These are phyloP conservation scores for Xylaria longipes DNA, from an alignment of 495 filamentous ascomycete genomes.

Conservation along the genomic window DNA sequence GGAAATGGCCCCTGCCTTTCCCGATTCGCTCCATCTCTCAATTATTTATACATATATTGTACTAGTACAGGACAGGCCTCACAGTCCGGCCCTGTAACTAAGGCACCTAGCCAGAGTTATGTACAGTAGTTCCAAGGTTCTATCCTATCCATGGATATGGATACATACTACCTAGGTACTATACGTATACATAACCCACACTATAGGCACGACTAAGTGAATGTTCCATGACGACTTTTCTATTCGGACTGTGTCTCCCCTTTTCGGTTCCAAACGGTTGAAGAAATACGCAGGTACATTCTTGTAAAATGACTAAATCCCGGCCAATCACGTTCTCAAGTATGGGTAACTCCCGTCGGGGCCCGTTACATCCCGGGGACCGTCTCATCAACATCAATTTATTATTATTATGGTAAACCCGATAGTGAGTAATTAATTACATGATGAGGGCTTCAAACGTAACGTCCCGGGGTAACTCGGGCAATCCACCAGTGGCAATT, in stretches of 20 bases:
- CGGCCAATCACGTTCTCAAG: constrained; percentile 4
- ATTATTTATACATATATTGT: background rate
- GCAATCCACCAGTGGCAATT: background rate
- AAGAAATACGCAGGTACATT: background rate
- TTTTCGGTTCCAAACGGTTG: background rate
- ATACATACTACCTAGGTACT: too few relatives aligned
- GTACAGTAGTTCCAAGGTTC: too few relatives aligned
- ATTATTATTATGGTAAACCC: background rate
- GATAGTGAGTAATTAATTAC: constrained; percentile 1
- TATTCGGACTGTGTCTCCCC: background rate
- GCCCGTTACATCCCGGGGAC: background rate
- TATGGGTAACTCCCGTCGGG: background rate
- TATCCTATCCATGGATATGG: too few relatives aligned
- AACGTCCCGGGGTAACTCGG: too few relatives aligned
- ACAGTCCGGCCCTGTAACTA: background rate
- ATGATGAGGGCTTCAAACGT: background rate
- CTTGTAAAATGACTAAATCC: background rate
- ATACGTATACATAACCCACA: too few relatives aligned
- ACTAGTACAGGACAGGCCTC: background rate
- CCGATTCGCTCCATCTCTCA: background rate
- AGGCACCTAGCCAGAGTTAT: background rate
- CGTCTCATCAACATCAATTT: background rate
- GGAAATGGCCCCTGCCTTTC: constrained; percentile 6
- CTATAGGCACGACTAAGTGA: too few relatives aligned
- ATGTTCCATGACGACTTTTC: background rate